Evolutionary conservation across 768 basidiomycete species (phyloP).

Genomic region (Candolleomyces eurysporus): DNA sequence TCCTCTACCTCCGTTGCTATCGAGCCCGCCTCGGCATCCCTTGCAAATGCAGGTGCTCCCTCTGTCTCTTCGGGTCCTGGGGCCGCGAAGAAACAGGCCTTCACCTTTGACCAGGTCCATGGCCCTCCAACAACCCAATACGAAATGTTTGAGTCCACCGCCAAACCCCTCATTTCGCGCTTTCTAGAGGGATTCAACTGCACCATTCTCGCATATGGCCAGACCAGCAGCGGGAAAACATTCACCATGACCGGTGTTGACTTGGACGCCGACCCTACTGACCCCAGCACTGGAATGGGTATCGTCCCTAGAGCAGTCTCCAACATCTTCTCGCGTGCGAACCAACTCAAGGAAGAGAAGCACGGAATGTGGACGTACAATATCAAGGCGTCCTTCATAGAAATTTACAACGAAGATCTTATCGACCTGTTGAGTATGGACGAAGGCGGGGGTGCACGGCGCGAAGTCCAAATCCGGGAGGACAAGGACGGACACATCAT

Average conservation of each 20-base stretch:
- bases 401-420: constrained; percentile 98
- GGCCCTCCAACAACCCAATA: constrained; percentile 82
- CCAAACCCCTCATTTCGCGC: constrained; percentile 79
- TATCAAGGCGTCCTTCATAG: constrained; percentile 91
- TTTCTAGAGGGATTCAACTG: constrained; percentile 96
- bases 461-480: constrained; percentile 94
- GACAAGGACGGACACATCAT: constrained; percentile 96
- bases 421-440: constrained; percentile 88
- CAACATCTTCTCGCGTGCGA: constrained; percentile 78
- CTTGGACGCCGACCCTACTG: constrained; percentile 82
- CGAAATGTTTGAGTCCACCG: constrained; percentile 81
- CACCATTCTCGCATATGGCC: constrained; percentile 96
- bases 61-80: constrained; percentile 41
- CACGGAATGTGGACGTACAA: constrained; percentile 72
- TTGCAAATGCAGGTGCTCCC: constrained; percentile 49
- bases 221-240: constrained; percentile 95
- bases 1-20: constrained; percentile 78
- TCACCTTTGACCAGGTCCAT: constrained; percentile 94
- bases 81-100: constrained; percentile 73
- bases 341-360: constrained; percentile 74
- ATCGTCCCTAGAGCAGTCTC: constrained; percentile 94
- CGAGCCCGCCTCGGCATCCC: constrained; percentile 61
- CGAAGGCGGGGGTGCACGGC: constrained; percentile 60
- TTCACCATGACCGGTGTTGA: constrained; percentile 98
- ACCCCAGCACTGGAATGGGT: constrained; percentile 83